Conservation (phyloP, 805 yeast species). For the Candida morakotiae region DNA sequence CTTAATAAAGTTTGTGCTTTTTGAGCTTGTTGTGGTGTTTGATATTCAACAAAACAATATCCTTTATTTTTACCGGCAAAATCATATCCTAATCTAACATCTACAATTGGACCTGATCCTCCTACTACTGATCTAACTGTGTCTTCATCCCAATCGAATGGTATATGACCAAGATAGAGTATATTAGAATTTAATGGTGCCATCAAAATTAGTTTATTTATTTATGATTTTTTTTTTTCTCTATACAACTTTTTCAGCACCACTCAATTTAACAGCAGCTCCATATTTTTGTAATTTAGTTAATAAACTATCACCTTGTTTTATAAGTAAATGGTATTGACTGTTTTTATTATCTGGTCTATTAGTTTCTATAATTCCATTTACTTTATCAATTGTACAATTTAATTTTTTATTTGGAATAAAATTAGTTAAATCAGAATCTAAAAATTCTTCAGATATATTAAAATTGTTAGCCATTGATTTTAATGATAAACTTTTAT, state of each 20-base stretch:
- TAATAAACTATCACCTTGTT: conserved; percentile 87
- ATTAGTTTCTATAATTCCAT: conserved; percentile 92
- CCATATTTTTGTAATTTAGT: conserved; percentile 96
- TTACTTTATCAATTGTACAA: conserved; percentile 93
- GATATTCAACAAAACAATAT: conserved; percentile 63
- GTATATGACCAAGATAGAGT: conserved; percentile 59
- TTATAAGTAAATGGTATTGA: conserved; percentile 83
- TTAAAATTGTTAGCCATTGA: conserved; percentile 95
- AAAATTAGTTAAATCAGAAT: conserved; percentile 80
- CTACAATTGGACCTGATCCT: conserved; percentile 69
- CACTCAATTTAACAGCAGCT: conserved; percentile 93
- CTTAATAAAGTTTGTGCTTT: conserved; percentile 42
- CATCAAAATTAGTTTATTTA: background rate
- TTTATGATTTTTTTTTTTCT: background rate
- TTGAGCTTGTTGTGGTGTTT: conserved; percentile 47
- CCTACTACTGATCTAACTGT: conserved; percentile 59
- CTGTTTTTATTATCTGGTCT: conserved; percentile 95
- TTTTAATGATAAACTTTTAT: conserved; percentile 81
- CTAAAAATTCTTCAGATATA: conserved; percentile 82
- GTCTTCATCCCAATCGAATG: conserved; percentile 68
- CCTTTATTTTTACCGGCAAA: conserved; percentile 59
- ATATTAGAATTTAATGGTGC: conserved; percentile 33
- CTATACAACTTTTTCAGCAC: conserved; percentile 64
- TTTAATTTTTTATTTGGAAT: conserved; percentile 91
- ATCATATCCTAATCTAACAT: conserved; percentile 60